phyloP scores from a whole-genome alignment of 208 protist genomes.

The Tritrichomonas foetus region DNA sequence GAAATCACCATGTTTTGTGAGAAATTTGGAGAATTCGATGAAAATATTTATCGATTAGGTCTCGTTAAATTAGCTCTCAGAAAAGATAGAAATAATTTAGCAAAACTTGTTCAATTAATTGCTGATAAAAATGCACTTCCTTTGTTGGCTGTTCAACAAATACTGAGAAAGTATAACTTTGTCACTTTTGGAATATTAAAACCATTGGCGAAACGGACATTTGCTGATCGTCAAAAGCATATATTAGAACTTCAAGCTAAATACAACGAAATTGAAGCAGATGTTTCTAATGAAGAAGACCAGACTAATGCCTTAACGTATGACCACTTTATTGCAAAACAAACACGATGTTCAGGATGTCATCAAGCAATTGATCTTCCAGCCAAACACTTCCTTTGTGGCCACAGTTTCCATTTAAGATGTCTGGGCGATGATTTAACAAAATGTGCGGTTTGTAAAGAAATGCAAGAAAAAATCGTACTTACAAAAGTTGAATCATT shows the following conservation, averaged over 20 bases:
- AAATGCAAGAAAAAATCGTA: neutral
- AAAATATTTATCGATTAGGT: neutral
- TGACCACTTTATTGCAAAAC: neutral
- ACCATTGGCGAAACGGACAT: neutral
- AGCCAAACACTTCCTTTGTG: constrained; percentile 29
- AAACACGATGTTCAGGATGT: neutral
- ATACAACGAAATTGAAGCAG: neutral
- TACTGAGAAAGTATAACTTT: neutral
- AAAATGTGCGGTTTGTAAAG: neutral
- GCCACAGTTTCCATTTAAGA: constrained; percentile 23
- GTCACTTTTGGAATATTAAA: neutral
- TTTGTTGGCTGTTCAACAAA: neutral
- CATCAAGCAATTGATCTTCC: constrained; percentile 14
- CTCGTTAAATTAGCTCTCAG: neutral
- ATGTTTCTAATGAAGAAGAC: neutral
- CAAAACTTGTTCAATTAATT: neutral
- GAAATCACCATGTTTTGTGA: neutral
- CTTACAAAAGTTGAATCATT: neutral
- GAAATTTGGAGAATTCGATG: neutral
- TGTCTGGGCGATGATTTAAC: neutral
- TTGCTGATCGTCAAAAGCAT: neutral
- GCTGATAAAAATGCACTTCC: neutral
- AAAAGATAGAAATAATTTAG: neutral
- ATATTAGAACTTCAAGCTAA: neutral
- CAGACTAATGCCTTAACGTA: neutral